Conservation (phyloP, 164 flowering plant species). For the Cinnamomum chago region DNA sequence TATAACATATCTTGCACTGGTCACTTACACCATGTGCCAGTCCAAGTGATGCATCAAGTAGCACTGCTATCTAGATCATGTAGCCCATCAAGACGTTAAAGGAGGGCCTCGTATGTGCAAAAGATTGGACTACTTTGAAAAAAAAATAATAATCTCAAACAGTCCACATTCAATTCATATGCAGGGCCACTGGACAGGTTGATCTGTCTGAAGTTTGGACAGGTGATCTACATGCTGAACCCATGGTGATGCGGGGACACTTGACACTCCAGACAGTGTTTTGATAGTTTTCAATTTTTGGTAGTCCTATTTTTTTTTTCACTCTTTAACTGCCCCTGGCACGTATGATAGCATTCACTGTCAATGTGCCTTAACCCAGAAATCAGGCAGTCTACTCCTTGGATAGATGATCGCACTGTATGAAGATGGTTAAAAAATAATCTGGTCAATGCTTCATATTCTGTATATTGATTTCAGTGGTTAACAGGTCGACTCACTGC, state of each 20-base stretch:
- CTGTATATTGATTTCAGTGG: background rate
- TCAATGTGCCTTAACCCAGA: background rate
- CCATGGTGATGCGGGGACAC: no score
- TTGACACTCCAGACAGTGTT: no score
- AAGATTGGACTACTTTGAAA: background rate
- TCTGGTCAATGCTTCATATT: background rate
- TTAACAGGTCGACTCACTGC: conserved; percentile 49
- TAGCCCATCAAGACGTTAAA: background rate
- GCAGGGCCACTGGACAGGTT: background rate
- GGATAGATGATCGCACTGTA: background rate
- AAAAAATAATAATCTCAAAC: background rate
- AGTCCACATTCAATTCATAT: background rate
- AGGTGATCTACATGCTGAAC: background rate
- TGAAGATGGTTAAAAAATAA: background rate
- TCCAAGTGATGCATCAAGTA: background rate
- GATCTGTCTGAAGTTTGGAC: background rate
- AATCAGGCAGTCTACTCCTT: background rate
- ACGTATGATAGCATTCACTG: background rate
- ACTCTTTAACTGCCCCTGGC: no score
- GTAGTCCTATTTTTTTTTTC: no score
- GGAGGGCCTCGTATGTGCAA: background rate
- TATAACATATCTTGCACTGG: background rate
- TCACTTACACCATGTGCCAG: background rate
- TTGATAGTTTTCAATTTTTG: no score
- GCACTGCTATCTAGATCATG: background rate